phyloP scores from a whole-genome alignment of 306 rosid genomes.

The Acacia acuminata region DNA sequence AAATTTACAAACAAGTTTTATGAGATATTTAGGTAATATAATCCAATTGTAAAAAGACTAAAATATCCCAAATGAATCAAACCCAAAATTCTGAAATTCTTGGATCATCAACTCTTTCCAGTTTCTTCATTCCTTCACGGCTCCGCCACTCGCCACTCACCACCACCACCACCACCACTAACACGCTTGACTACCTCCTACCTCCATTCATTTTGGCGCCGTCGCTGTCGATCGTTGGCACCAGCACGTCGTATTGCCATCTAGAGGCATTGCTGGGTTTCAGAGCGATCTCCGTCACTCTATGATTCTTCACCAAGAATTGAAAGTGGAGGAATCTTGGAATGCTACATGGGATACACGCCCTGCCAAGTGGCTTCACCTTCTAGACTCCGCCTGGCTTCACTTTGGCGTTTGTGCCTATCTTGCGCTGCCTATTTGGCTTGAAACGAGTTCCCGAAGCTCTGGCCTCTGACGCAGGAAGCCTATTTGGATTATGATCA shows the following conservation, averaged over 20 bases:
- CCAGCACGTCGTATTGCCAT: conserved; percentile 53
- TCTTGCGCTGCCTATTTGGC: conserved; percentile 54
- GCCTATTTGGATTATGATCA: conserved; percentile 54
- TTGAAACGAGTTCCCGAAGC: conserved; percentile 32
- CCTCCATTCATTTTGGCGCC: conserved; percentile 8
- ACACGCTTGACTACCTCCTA: conserved; percentile 32
- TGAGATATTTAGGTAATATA: too few relatives aligned
- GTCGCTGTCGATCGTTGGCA: too few relatives aligned
- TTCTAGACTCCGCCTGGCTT: conserved; percentile 82
- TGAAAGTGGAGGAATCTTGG: conserved; percentile 84
- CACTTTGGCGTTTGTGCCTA: conserved; percentile 85
- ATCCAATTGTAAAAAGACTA: too few relatives aligned
- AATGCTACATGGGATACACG: too few relatives aligned
- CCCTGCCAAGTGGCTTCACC: conserved; percentile 91
- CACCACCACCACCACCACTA: too few relatives aligned
- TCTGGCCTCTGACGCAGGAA: not conserved
- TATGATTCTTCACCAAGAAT: conserved; percentile 45
- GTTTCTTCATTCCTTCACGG: conserved; percentile 51
- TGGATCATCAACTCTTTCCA: conserved; percentile 53
- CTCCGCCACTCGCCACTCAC: conserved; percentile 42
- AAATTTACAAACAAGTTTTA: too few relatives aligned
- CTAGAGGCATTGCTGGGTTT: conserved; percentile 26
- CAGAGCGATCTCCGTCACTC: conserved; percentile 38
- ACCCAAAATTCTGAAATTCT: conserved; percentile 36
- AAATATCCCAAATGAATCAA: too few relatives aligned